Conservation (phyloP, 345 rosid species). For the Jatropha curcas region DNA sequence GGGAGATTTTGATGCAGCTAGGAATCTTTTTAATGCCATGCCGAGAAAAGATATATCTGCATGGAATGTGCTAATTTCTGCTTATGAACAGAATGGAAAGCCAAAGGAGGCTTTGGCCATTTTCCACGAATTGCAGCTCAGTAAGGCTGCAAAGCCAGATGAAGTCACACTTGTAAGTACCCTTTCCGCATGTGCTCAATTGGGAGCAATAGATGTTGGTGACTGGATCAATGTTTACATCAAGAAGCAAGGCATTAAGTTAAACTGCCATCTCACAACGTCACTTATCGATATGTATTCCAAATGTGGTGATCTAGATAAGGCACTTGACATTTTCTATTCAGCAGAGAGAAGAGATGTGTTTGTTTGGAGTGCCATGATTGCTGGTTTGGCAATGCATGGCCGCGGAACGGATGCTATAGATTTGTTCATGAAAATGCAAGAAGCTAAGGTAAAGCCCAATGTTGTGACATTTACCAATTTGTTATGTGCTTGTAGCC, state of each 20-base stretch:
- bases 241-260: conserved; percentile 44
- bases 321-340: conserved; percentile 62
- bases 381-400: conserved; percentile 73
- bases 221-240: conserved; percentile 52
- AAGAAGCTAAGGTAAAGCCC: conserved; percentile 54
- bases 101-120: conserved; percentile 60
- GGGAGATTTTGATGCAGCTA: conserved; percentile 51
- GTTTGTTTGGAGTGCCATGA: conserved; percentile 77
- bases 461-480: conserved; percentile 65
- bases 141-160: conserved; percentile 44
- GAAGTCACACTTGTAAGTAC: conserved; percentile 60
- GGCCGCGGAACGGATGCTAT: conserved; percentile 59
- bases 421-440: conserved; percentile 58
- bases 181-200: conserved; percentile 66
- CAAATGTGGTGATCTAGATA: conserved; percentile 68
- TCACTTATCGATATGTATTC: conserved; percentile 81
- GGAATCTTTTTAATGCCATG: conserved; percentile 48
- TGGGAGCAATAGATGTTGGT: conserved; percentile 64
- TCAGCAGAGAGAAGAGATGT: conserved; percentile 53
- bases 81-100: conserved; percentile 63
- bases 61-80: conserved; percentile 72
- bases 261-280: conserved; percentile 57
- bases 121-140: conserved; percentile 56
- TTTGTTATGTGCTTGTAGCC: conserved; percentile 69
- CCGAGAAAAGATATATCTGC: conserved; percentile 55